A percentile compares a stretch with the other conserved stretches of the same genome.
Conservation (phyloP, 2,329 filamentous ascomycete species). For the Triangularia setosa region DNA sequence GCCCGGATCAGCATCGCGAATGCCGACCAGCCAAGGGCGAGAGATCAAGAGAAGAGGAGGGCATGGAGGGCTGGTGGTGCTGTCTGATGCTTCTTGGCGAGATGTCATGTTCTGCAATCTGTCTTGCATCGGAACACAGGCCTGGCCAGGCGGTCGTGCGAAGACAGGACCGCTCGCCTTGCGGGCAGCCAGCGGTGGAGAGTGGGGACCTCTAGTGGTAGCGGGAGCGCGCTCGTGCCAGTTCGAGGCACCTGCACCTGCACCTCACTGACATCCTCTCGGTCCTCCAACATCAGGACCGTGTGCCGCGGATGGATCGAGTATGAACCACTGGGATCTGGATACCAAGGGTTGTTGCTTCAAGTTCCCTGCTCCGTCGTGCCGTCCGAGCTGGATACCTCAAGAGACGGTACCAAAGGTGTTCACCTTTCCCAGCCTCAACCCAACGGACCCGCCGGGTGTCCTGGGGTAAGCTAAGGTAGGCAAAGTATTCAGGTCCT, state of each 20-base stretch:
- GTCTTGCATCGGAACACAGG: neutral
- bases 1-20: conserved; percentile 19
- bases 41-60: neutral
- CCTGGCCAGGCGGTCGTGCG: neutral
- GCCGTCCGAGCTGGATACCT: no score
- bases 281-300: neutral
- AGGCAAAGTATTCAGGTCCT: neutral
- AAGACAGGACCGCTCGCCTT: conserved; percentile 23
- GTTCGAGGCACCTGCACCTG: neutral
- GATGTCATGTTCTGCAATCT: neutral
- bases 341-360: neutral
- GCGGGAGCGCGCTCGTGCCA: neutral
- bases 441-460: neutral
- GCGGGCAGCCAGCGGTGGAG: conserved; percentile 14
- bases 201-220: neutral
- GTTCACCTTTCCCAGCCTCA: neutral
- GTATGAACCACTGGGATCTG: no score
- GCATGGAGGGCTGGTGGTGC: neutral
- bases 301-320: neutral
- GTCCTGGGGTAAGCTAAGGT: neutral
- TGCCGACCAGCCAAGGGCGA: conserved; percentile 17
- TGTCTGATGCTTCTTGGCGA: neutral
- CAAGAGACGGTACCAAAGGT: neutral
- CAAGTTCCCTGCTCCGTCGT: no score
- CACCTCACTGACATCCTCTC: neutral